A percentile compares a stretch with the other conserved stretches of the same genome.
phyloP scores from a whole-genome alignment of 2,329 filamentous ascomycete species.

The Davidsoniella eucalypti region DNA sequence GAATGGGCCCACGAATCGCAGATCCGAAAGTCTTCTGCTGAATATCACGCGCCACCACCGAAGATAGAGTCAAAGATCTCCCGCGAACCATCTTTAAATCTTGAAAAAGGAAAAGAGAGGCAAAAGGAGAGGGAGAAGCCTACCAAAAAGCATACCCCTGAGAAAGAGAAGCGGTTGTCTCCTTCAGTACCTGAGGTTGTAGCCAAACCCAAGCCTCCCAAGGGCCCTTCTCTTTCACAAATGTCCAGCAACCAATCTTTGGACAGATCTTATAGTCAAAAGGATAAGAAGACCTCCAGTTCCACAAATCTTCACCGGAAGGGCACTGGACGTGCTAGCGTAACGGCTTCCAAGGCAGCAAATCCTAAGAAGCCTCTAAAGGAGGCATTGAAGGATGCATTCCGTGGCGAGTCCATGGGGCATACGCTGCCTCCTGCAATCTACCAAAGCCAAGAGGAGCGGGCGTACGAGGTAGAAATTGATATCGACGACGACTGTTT shows the following conservation, averaged over 20 bases:
- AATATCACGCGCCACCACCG: background rate
- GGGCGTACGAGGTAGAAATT: conserved; percentile 16
- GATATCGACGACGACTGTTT: conserved; percentile 16
- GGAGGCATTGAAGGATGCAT: conserved; percentile 43
- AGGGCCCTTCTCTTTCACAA: background rate
- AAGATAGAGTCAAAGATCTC: background rate
- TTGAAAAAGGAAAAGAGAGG: conserved; percentile 14
- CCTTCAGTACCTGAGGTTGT: background rate
- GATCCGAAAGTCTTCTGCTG: conserved; percentile 9
- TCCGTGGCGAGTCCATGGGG: conserved; percentile 41
- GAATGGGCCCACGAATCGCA: conserved; percentile 16
- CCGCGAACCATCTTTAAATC: background rate
- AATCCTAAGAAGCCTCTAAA: conserved; percentile 33
- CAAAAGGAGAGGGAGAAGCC: conserved; percentile 8
- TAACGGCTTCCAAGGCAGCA: conserved; percentile 15
- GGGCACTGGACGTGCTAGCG: conserved; percentile 33
- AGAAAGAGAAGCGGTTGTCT: background rate
- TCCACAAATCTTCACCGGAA: conserved; percentile 35
- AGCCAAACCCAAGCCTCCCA: conserved; percentile 5
- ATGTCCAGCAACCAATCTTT: conserved; percentile 14
- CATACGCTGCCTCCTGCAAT: conserved; percentile 28
- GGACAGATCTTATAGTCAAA: conserved; percentile 13
- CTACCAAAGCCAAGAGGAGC: conserved; percentile 33
- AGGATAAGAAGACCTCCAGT: conserved; percentile 18
- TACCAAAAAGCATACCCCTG: conserved; percentile 1